A percentile compares a stretch with the other conserved stretches of the same genome.
These are phyloP conservation scores for Pulveroboletus sp. DNA, from an alignment of 768 basidiomycete species.

Conservation along the genomic window DNA sequence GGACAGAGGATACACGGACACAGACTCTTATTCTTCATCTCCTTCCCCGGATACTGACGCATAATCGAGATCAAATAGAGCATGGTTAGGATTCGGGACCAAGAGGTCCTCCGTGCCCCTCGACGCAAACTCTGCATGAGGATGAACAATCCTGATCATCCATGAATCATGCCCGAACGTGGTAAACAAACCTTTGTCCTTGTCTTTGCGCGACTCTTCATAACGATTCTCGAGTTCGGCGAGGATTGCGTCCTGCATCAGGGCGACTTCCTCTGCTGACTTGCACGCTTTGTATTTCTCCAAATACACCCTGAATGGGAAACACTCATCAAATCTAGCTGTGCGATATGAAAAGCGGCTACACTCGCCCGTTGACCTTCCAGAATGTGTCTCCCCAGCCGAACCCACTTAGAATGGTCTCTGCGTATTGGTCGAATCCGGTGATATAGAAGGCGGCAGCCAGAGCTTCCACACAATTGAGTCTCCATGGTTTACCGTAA, in stretches of 20 bases:
- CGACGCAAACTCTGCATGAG: constrained; percentile 12
- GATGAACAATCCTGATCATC: neutral
- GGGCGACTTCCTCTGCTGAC: constrained; percentile 51
- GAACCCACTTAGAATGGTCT: constrained; percentile 72
- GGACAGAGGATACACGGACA: too few species aligned
- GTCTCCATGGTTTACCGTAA: constrained; percentile 94
- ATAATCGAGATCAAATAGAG: constrained; percentile 13
- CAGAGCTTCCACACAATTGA: constrained; percentile 93
- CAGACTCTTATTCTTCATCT: constrained; percentile 6
- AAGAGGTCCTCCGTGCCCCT: constrained; percentile 55
- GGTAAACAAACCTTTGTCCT: constrained; percentile 39
- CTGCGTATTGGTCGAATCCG: constrained; percentile 78
- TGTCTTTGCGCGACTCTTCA: constrained; percentile 45
- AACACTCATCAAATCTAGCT: neutral
- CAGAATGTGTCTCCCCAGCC: constrained; percentile 91
- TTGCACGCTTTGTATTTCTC: constrained; percentile 72
- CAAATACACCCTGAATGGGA: constrained; percentile 39
- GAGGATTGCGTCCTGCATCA: constrained; percentile 65
- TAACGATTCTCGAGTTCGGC: constrained; percentile 63
- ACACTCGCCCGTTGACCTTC: constrained; percentile 67
- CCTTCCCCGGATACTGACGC: constrained; percentile 12
- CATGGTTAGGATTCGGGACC: constrained; percentile 66
- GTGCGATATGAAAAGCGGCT: neutral
- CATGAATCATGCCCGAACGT: neutral
- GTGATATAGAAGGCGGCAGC: constrained; percentile 95